Evolutionary conservation across 495 filamentous ascomycete species (phyloP), one percentile per base, ranked within the genome.

Genomic region (Tuber magnatum): DNA sequence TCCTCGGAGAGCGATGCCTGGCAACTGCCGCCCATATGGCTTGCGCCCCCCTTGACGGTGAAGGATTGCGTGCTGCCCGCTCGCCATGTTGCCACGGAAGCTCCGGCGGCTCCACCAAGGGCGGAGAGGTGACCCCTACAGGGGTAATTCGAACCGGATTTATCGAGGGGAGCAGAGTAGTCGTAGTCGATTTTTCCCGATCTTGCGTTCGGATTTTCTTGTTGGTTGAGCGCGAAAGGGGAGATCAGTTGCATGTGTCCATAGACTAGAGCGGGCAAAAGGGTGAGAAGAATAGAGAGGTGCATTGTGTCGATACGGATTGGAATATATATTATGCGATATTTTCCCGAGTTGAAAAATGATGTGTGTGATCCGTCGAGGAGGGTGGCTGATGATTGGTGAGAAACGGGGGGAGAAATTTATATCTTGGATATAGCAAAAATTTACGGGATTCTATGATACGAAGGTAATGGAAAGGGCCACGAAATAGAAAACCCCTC

Each of bases 51-150:
- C 3, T 65, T 80, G 70, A 91, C 82, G 40, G 85, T 86, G 83
- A 92, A 86, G 80, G 87, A 87, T 84, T 90, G 88, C 28, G 82
- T 78, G 61, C 83, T 80, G 72, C 90, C 91, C 18, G 89, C 87
- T 14, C 80, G 81, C 73, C 87, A 91, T 22, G 85, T 87, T 32
- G 84, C 86, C 7, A 86, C 85, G 22, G 86, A 75, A 42, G 81
- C 76, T 70, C 84, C 87, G 35, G 86, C 84, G n/a, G 85, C 51
- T 28, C 84, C 86, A 65, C 83, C 84, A 61, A 90, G 69, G 48
- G 87, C 84, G 35, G 84, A 84, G 39, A 88, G 87, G 80, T 91
- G 89, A 24, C 88, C 88, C 85, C 91, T 91, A 87, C 91, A 92
- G 7, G 90, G 88, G 81, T 86, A 92, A 82, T 90, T 83, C 39